These are phyloP conservation scores for Cicer chorassanicum DNA, from an alignment of 306 rosid species.

Conservation along the genomic window DNA sequence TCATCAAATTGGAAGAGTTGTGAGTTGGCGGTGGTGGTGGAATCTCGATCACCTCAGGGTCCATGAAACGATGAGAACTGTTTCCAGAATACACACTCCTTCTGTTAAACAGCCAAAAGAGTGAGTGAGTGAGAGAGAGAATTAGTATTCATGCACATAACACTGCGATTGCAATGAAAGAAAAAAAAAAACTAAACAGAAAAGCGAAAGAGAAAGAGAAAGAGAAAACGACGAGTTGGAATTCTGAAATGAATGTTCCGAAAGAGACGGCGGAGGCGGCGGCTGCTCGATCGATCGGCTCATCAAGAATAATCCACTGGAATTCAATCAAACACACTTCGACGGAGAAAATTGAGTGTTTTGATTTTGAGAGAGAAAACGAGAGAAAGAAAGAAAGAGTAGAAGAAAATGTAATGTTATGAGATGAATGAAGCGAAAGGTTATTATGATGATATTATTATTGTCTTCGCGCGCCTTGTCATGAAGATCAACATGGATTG, in stretches of 20 bases:
- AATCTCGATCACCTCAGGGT: conserved; percentile 60
- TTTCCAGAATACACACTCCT: conserved; percentile 32
- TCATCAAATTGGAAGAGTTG: conserved; percentile 45
- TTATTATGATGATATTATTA: not conserved
- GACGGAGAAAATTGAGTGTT: not conserved
- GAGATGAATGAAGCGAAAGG: not conserved
- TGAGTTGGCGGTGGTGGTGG: conserved; percentile 52
- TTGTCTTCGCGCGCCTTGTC: conserved; percentile 8
- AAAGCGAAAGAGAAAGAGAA: not conserved
- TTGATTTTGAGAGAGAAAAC: not conserved
- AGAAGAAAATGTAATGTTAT: not conserved
- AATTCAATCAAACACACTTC: not conserved
- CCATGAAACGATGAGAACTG: conserved; percentile 49
- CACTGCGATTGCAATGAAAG: not conserved
- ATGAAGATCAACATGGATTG: conserved; percentile 9
- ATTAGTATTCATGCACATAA: not conserved
- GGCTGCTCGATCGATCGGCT: conserved; percentile 65
- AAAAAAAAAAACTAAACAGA: not conserved
- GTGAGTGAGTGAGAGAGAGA: not conserved
- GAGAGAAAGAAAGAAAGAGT: not conserved
- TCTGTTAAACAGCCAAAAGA: conserved; percentile 47
- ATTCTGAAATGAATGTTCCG: conserved; percentile 36
- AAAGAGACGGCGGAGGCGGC: conserved; percentile 57
- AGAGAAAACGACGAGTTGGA: conserved; percentile 48
- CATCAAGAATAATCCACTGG: not conserved